A percentile compares a stretch with the other conserved stretches of the same genome.
phyloP scores from a whole-genome alignment of 805 yeast species.

The Saturnispora sanitii region DNA sequence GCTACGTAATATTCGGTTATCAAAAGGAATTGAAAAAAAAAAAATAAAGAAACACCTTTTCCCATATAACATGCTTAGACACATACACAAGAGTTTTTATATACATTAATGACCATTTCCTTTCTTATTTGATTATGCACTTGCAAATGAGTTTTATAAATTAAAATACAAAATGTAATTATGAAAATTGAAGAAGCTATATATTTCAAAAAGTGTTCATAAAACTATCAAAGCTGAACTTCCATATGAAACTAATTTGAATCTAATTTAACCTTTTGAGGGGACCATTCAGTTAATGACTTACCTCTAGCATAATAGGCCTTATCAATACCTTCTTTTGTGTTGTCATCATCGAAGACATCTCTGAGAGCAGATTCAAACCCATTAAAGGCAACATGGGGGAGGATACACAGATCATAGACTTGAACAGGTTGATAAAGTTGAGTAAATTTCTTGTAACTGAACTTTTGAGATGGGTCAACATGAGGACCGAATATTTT shows the following conservation, averaged over 20 bases:
- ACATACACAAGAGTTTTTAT: too few species aligned
- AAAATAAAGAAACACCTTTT: too few species aligned
- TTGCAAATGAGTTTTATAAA: too few species aligned
- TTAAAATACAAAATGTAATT: too few species aligned
- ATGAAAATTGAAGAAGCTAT: too few species aligned
- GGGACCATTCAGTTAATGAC: slow-evolving; percentile 17
- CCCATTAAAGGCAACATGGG: slow-evolving; percentile 25
- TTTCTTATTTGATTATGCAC: too few species aligned
- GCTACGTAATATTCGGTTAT: neutral
- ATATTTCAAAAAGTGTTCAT: neutral
- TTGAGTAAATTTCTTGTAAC: slow-evolving; percentile 21
- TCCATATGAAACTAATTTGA: slow-evolving; percentile 7
- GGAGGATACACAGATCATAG: slow-evolving; percentile 23
- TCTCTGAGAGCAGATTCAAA: slow-evolving; percentile 16
- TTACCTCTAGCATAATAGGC: slow-evolving; percentile 23
- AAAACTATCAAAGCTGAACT: neutral
- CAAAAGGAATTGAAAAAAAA: neutral
- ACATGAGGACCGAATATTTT: slow-evolving; percentile 22
- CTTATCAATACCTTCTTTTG: slow-evolving; percentile 19
- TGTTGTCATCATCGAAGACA: slow-evolving; percentile 22
- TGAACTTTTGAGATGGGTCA: slow-evolving; percentile 15
- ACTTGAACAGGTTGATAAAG: slow-evolving; percentile 25
- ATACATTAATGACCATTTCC: too few species aligned
- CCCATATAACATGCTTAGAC: too few species aligned
- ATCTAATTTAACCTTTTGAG: slow-evolving; percentile 13